A percentile compares a stretch with the other conserved stretches of the same genome.
Conservation (phyloP, 2,329 filamentous ascomycete species). For the Trichoderma asperellum region DNA sequence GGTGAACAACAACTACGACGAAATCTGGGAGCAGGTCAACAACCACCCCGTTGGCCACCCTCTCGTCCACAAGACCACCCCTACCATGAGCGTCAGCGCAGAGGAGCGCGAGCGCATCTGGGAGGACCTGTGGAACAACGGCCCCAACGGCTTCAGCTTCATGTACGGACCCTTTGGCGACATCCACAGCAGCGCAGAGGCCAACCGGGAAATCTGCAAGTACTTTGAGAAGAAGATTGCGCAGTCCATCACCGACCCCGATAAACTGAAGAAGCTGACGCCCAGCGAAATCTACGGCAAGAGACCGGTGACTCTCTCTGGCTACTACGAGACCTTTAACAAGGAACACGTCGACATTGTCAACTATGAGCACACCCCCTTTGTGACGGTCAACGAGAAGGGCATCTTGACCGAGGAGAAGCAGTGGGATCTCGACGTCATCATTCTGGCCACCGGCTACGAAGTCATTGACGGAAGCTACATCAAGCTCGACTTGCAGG, state of each 20-base stretch:
- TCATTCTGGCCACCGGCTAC: not conserved
- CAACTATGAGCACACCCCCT: not conserved
- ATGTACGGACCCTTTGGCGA: not conserved
- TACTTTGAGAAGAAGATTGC: conserved; percentile 5
- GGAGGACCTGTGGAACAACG: not conserved
- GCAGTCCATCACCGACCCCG: not conserved
- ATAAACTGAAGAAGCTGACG: not conserved
- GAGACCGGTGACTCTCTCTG: not conserved
- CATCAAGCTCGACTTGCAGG: not conserved
- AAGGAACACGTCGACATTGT: conserved; percentile 9
- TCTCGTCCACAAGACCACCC: not conserved
- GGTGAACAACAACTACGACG: conserved; percentile 10
- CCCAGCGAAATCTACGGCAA: not conserved
- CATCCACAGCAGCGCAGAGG: not conserved
- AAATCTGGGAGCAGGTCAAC: not conserved
- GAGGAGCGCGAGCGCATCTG: conserved; percentile 7
- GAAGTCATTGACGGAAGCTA: not conserved
- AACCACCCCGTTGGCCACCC: not conserved
- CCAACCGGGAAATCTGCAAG: conserved; percentile 2
- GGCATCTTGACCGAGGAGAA: not conserved
- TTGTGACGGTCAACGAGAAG: not conserved
- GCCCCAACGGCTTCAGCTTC: conserved; percentile 3
- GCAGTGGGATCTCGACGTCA: conserved; percentile 3
- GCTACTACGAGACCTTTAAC: conserved; percentile 6
- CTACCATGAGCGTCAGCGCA: conserved; percentile 3